Evolutionary conservation across 352 stramenopile species (phyloP).

Genomic region (Phytopythium oedochilum): DNA sequence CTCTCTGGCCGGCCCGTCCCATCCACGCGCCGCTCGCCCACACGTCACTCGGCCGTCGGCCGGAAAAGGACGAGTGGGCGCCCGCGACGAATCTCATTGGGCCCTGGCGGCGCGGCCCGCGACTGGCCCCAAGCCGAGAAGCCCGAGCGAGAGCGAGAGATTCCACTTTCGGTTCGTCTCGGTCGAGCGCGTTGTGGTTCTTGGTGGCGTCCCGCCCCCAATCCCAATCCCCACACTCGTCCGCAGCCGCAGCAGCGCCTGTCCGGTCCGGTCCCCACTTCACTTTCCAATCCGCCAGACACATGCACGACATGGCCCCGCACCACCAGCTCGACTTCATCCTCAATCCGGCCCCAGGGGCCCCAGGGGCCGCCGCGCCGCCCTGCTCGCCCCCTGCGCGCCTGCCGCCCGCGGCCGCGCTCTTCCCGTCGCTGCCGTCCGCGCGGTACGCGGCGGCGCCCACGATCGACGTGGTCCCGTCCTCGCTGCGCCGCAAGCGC

Average conservation of each 20-base stretch:
- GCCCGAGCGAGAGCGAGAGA: too few species aligned
- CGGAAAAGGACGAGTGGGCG: conserved; percentile 3
- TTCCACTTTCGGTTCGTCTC: background rate
- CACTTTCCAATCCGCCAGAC: conserved; percentile 2
- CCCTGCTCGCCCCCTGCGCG: conserved; percentile 2
- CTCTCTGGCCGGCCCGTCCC: background rate
- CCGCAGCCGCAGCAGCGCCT: too few species aligned
- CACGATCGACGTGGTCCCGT: conserved; percentile 16
- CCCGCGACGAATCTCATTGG: conserved; percentile 14
- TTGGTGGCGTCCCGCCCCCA: too few species aligned
- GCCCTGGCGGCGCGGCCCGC: conserved; percentile 2
- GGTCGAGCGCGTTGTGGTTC: too few species aligned
- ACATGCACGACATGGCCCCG: conserved; percentile 2
- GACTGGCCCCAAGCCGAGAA: conserved; percentile 11
- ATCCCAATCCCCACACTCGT: background rate
- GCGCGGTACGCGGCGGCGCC: conserved; percentile 17
- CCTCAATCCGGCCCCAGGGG: conserved; percentile 19
- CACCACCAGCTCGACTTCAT: conserved; percentile 25
- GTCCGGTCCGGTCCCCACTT: background rate
- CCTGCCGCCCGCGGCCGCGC: conserved; percentile 7
- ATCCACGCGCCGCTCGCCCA: conserved; percentile 4
- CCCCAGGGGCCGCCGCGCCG: conserved; percentile 12
- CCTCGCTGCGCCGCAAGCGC: conserved; percentile 11
- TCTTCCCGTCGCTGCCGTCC: conserved; percentile 7
- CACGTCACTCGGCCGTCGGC: background rate